Base-by-base conservation (phyloP, 2,329 filamentous ascomycete species). In the Penicillium hesseltinei region DNA sequence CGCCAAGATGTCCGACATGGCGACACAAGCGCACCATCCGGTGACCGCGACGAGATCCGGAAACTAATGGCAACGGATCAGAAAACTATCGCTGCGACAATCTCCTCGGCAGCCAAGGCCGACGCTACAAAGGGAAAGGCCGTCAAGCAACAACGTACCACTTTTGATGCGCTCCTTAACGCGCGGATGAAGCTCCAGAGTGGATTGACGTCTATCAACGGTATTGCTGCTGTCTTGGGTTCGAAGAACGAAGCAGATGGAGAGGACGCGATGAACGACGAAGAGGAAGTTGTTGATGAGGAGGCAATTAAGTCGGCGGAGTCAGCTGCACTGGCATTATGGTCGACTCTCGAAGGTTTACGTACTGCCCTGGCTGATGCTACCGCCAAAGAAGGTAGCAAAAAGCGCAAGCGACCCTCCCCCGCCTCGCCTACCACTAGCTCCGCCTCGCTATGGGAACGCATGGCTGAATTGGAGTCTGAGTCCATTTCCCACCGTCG, bases 171-270 rank as follows among this genome's bases (percentile, higher is more conserved):
- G 0, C 84, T 97, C 0, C 82, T 99, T 33, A 96, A 96, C 75
- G 84, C 92, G 15, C 87, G 94, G 21, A 97, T 99, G 69, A 90
- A 93, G 59, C 78, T 99, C 19, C 95, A 99, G 73, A 97, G 97
- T 74, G 91, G 90, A 2, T 77, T 99, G 15, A 84, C 94, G 17
- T 88, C 90, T 0, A 84, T 88, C 27, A 97, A 97, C 73, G 88
- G 91, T 1, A 80, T 95, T 40, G 74, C 82, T 17, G 70, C 78
- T 1, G 64, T 82, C 10, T 57, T 57, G 36, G 43, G 21, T n/a
- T 45, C 49, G 21, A 45, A 51, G 2, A 74, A 78, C 11, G 71
- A 78, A 2, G 76, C 17, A 17, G 23, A 81, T 1, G 73, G 73
- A 9, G 66, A 69, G 15, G 74, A 80, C 2, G 65, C 69, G 5